These are phyloP conservation scores for Passalora sequoiae DNA, from an alignment of 2,329 filamentous ascomycete genomes.

Conservation along the genomic window DNA sequence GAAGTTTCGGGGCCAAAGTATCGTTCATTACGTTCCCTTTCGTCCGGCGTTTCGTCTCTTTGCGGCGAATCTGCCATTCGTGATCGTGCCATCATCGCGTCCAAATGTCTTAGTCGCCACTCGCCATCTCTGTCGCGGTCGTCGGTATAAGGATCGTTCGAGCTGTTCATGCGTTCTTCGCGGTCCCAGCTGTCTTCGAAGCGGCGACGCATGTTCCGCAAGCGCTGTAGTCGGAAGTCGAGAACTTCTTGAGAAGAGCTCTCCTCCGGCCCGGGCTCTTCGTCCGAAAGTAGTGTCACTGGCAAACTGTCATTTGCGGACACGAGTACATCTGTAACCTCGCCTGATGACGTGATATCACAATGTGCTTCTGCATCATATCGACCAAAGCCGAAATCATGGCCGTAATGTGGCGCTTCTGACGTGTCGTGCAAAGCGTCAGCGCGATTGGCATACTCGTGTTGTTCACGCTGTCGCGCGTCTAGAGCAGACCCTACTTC, in stretches of 20 bases:
- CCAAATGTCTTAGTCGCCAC: slow-evolving; percentile 21
- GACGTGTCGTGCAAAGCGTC: slow-evolving; percentile 18
- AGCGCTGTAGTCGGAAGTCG: slow-evolving; percentile 30
- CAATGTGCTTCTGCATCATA: slow-evolving; percentile 26
- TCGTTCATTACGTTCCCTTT: slow-evolving; percentile 11
- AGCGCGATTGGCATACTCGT: slow-evolving; percentile 13
- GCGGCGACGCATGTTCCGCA: slow-evolving; percentile 27
- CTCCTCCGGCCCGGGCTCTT: slow-evolving; percentile 31
- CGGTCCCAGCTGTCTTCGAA: slow-evolving; percentile 26
- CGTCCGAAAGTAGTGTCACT: slow-evolving; percentile 28
- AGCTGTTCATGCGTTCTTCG: slow-evolving; percentile 16
- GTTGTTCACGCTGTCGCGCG: slow-evolving; percentile 8
- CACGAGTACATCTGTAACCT: slow-evolving; percentile 12
- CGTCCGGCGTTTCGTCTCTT: slow-evolving; percentile 18
- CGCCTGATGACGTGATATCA: slow-evolving; percentile 22
- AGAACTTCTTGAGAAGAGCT: slow-evolving; percentile 30
- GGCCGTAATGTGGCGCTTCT: slow-evolving; percentile 18
- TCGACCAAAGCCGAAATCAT: slow-evolving; percentile 20
- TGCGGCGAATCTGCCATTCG: slow-evolving; percentile 21
- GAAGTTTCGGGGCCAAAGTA: slow-evolving; percentile 13
- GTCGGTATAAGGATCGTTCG: slow-evolving; percentile 9
- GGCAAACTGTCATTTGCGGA: slow-evolving; percentile 18
- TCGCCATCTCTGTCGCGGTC: slow-evolving; percentile 15
- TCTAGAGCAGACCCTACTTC: slow-evolving; percentile 24
- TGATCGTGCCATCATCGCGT: slow-evolving; percentile 27